Evolutionary conservation across 768 basidiomycete genomes (phyloP).

Genomic region (Hydnomerulius pinastri): DNA sequence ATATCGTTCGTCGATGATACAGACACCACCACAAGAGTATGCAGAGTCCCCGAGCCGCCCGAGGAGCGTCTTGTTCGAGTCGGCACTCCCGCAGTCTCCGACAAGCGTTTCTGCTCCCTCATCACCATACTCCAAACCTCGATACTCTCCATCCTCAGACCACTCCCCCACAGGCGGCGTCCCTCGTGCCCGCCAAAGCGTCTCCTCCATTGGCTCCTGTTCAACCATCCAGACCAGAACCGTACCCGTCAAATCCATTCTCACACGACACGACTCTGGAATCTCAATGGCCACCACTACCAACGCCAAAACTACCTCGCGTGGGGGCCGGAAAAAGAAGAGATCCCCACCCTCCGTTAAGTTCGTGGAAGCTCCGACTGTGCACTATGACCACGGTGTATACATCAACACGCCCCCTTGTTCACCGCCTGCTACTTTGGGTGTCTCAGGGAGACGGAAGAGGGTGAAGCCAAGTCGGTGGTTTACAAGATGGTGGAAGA

Average conservation of each 20-base stretch:
- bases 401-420: conserved; percentile 15
- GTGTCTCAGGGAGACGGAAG: conserved; percentile 9
- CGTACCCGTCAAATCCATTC: conserved; percentile 52
- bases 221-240: conserved; percentile 30
- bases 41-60: conserved; percentile 16
- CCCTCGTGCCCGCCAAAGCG: conserved; percentile 35
- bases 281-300: conserved; percentile 43
- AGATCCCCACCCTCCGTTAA: conserved; percentile 57
- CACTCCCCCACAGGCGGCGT: conserved; percentile 13
- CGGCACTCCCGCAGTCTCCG: conserved; percentile 1
- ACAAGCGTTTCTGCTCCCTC: conserved; percentile 8
- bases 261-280: conserved; percentile 52
- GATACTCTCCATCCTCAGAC: conserved; percentile 20
- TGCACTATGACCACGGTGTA: conserved; percentile 44
- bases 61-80: conserved; percentile 32
- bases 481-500: conserved; percentile 33
- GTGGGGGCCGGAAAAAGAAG: conserved; percentile 31
- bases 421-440: conserved; percentile 12
- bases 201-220: conserved; percentile 40
- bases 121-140: conserved; percentile 20
- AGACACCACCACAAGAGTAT: conserved; percentile 24
- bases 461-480: conserved; percentile 14
- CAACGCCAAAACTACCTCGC: conserved; percentile 15
- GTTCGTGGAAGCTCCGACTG: conserved; percentile 65
- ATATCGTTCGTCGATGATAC: not conserved